Conservation (phyloP, 2,329 filamentous ascomycete genomes). For the Beauveria sp. region DNA sequence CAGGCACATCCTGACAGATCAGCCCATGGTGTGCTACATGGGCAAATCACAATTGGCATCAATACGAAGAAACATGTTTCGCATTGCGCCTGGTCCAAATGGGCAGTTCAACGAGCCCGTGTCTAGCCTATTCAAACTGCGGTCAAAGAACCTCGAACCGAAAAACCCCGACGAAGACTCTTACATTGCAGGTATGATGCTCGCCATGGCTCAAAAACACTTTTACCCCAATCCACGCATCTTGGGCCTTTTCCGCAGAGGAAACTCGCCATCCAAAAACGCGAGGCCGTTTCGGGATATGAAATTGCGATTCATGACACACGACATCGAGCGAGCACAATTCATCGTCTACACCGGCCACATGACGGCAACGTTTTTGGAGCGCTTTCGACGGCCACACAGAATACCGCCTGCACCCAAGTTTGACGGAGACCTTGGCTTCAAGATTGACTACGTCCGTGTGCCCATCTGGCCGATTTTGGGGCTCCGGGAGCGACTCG, state of each 20-base stretch:
- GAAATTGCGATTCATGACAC: constrained; percentile 42
- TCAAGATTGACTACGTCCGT: constrained; percentile 39
- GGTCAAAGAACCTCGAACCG: constrained; percentile 40
- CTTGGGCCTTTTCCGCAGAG: constrained; percentile 15
- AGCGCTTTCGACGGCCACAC: constrained; percentile 41
- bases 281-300: constrained; percentile 35
- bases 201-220: constrained; percentile 50
- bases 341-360: constrained; percentile 47
- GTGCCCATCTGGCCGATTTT: constrained; percentile 48
- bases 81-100: constrained; percentile 33
- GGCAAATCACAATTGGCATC: constrained; percentile 37
- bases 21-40: constrained; percentile 38
- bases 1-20: constrained; percentile 16
- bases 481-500: constrained; percentile 47
- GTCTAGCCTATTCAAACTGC: constrained; percentile 36
- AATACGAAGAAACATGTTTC: constrained; percentile 41
- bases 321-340: constrained; percentile 38
- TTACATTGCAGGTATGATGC: constrained; percentile 42
- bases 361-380: constrained; percentile 40
- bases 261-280: constrained; percentile 20
- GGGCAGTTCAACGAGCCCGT: constrained; percentile 39
- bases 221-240: constrained; percentile 33
- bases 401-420: constrained; percentile 26
- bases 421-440: constrained; percentile 22
- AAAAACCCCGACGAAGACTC: constrained; percentile 42